Evolutionary conservation across 108 stramenopile genomes (phyloP).

Genomic region (Skeletonema costatum): DNA sequence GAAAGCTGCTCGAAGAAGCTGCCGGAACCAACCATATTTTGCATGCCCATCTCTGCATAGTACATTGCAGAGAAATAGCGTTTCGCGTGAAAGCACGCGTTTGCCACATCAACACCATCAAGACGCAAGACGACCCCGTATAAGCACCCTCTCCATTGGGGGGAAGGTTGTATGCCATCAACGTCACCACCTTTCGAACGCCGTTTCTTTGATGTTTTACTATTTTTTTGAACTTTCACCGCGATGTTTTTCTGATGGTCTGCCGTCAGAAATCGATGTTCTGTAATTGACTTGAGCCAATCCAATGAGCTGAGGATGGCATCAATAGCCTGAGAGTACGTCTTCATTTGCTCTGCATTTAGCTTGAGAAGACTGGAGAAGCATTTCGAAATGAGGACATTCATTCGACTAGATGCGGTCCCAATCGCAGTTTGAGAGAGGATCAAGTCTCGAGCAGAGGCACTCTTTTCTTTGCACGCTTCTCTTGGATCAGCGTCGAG

Average conservation of each 20-base stretch:
- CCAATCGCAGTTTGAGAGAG: conserved; percentile 49
- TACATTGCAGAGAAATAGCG: conserved; percentile 68
- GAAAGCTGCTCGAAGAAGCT: conserved; percentile 43
- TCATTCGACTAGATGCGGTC: conserved; percentile 32
- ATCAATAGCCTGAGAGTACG: conserved; percentile 29
- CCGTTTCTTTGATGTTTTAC: conserved; percentile 14
- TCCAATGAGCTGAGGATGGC: conserved; percentile 64
- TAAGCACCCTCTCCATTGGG: conserved; percentile 70
- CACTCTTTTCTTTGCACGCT: neutral
- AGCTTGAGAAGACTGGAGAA: conserved; percentile 35
- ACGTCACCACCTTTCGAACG: conserved; percentile 26
- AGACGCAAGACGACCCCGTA: conserved; percentile 69
- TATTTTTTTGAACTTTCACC: neutral
- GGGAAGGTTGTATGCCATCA: conserved; percentile 1
- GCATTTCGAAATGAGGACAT: conserved; percentile 39
- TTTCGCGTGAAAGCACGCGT: conserved; percentile 59
- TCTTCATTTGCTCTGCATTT: conserved; percentile 4
- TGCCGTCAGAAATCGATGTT: conserved; percentile 50
- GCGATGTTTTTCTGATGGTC: conserved; percentile 18
- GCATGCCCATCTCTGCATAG: conserved; percentile 60
- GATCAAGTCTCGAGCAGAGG: conserved; percentile 30
- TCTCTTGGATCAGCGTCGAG: conserved; percentile 35
- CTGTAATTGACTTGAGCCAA: conserved; percentile 49
- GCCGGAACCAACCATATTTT: conserved; percentile 49
- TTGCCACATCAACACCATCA: conserved; percentile 63